These are phyloP conservation scores for Periconia macrospinosa DNA, from an alignment of 2,329 filamentous ascomycete species.

Conservation along the genomic window DNA sequence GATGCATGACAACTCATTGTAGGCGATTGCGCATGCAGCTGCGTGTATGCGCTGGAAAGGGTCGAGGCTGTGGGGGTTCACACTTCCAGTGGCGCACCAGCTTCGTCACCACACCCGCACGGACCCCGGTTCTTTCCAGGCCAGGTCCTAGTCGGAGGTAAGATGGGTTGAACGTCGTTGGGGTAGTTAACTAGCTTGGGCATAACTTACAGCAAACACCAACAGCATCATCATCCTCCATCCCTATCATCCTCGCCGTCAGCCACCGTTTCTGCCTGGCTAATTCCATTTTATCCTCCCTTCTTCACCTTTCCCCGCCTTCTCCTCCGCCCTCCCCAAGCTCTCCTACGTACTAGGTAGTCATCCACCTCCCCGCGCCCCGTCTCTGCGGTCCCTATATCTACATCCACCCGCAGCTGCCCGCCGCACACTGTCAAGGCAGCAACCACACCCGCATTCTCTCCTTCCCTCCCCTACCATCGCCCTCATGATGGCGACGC, in stretches of 20 bases:
- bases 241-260: neutral
- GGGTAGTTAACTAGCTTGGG: neutral
- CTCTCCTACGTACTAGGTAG: too few relatives aligned
- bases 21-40: slow-evolving; percentile 36
- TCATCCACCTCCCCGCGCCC: too few relatives aligned
- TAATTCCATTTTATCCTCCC: neutral
- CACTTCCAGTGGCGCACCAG: slow-evolving; percentile 14
- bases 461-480: slow-evolving; percentile 17
- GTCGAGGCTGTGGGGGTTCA: neutral
- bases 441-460: neutral
- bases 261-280: neutral
- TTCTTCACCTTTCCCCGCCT: neutral
- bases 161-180: neutral
- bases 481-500: slow-evolving; percentile 19
- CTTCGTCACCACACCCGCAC: slow-evolving; percentile 32
- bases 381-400: slow-evolving; percentile 2
- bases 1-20: slow-evolving; percentile 27
- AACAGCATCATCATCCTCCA: neutral
- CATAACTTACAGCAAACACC: neutral
- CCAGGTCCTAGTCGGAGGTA: neutral
- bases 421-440: slow-evolving; percentile 7
- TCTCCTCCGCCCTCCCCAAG: neutral
- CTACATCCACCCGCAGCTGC: slow-evolving; percentile 14
- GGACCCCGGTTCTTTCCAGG: slow-evolving; percentile 4
- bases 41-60: slow-evolving; percentile 30